Conservation (phyloP, 202 grass and related monocot genomes). For the Digitaria exilis region DNA sequence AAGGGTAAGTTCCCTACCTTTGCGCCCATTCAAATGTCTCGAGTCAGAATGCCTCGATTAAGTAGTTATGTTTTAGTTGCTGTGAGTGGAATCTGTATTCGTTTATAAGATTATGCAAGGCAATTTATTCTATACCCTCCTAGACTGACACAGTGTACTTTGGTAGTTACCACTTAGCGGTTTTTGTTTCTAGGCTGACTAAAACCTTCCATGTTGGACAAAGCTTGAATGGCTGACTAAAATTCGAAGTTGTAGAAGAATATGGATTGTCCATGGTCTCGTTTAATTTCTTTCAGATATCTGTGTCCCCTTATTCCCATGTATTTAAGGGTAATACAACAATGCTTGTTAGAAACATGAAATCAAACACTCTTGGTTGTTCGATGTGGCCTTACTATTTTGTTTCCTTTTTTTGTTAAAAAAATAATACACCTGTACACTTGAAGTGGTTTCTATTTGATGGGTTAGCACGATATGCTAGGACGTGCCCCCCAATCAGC, state of each 20-base stretch:
- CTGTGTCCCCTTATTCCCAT: neutral
- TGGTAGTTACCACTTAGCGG: too few relatives aligned
- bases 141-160: neutral
- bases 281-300: neutral
- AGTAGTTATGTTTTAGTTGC: neutral
- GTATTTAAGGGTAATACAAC: neutral
- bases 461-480: neutral
- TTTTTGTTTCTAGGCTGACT: too few relatives aligned
- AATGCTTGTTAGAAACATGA: neutral
- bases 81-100: neutral
- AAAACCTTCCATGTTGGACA: neutral
- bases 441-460: neutral
- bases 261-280: neutral
- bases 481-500: too few relatives aligned
- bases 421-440: too few relatives aligned
- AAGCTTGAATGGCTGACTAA: neutral
- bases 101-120: neutral
- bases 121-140: too few relatives aligned
- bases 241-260: neutral
- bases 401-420: neutral
- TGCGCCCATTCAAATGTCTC: neutral
- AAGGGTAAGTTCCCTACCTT: conserved; percentile 61
- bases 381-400: neutral
- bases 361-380: neutral
- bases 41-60: neutral